Evolutionary conservation across 192 early-diverging fungal species (phyloP), one percentile per base, ranked within the genome.

Genomic region (Entophlyctis helioformis): DNA sequence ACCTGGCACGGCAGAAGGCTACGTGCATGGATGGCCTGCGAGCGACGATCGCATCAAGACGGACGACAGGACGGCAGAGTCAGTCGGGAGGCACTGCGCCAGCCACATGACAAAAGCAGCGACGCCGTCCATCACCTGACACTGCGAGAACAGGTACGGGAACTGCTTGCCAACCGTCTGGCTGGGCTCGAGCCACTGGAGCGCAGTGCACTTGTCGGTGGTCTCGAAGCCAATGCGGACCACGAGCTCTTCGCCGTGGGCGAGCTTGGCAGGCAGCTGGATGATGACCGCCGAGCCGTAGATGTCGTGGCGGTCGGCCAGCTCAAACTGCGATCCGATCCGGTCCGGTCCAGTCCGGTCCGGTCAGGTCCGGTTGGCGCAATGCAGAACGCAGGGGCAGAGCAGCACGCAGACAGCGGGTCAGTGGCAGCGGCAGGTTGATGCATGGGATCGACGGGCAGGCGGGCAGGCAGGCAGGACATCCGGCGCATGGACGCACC

Each of bases 141-240:
- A 93, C 63, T 98, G 95, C 32, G 89, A 88, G 60, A 98, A 98
- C 35, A 98, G 63, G 58, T 98, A 98, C 18, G 96, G 96, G 48
- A 89, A 71, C 48, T 78, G 69, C 63, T 89, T 88, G 34, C 96
- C 96, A 24, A 87, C 76, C 6, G 96, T 98, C 66, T 96, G 96
- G 50, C 80, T 85, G 1, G 89, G 86, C 27, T 72, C 72, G 52
- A 98, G 68, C 69, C 89, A 98, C 71, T 97, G 93, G 18, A 85
- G 66, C 20, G 96, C 96, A 26, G 86, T 82, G 59, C 87, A 83
- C 48, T 85, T 66, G 36, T 69, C 52, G 1, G 85, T 86, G 28
- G 92, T 96, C 8, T 69, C 53, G 53, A 95, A 98, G 21, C 57
- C 64, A 50, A 96, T 70, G 1, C 48, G 45, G 37, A 96, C 51